These are phyloP conservation scores for Mycena leptocephala DNA, from an alignment of 768 basidiomycete genomes.

Conservation along the genomic window DNA sequence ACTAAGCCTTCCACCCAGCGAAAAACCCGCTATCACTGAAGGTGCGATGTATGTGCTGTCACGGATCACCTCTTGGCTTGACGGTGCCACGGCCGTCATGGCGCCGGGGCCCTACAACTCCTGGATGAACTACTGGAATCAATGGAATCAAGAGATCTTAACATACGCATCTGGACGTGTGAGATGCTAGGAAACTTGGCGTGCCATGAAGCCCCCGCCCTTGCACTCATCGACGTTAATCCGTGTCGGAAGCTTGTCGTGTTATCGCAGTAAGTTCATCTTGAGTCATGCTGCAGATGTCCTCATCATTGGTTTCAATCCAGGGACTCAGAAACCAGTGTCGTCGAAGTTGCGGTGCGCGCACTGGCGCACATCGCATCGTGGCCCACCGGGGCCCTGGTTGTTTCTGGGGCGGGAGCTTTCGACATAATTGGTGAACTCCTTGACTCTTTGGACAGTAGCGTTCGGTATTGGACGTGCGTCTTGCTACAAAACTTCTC, in stretches of 20 bases:
- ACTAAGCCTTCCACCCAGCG: neutral
- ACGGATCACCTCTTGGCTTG: neutral
- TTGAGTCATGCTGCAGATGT: too few species aligned
- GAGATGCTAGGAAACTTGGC: neutral
- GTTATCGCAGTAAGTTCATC: neutral
- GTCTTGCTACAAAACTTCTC: too few species aligned
- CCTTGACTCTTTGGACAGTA: too few species aligned
- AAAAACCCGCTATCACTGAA: neutral
- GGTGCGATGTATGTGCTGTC: neutral
- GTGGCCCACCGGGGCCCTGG: too few species aligned
- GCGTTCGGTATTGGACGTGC: too few species aligned
- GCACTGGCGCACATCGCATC: too few species aligned
- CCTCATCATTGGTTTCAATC: neutral
- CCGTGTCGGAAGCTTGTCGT: neutral
- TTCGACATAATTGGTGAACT: too few species aligned
- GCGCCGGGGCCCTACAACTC: neutral
- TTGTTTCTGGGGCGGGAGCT: neutral
- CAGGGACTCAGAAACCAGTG: too few species aligned
- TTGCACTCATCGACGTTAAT: neutral
- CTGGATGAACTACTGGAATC: neutral
- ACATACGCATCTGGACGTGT: neutral
- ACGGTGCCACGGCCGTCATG: neutral
- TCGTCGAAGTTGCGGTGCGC: too few species aligned
- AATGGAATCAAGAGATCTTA: neutral
- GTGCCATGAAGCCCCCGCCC: neutral